Evolutionary conservation across 306 rosid species (phyloP).

Genomic region (Trifolium subterraneum): DNA sequence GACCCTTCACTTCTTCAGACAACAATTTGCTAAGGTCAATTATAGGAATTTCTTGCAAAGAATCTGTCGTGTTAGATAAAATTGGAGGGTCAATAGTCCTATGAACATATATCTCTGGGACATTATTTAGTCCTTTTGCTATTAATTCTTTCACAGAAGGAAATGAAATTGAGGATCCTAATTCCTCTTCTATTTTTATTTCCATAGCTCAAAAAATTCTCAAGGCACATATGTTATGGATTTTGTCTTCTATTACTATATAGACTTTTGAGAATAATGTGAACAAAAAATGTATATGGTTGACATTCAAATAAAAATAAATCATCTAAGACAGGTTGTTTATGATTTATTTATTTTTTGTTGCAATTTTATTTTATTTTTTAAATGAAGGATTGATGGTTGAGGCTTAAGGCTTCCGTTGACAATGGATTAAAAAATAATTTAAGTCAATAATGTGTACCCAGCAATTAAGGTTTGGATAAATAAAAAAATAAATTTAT

Average conservation of each 20-base stretch:
- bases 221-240: not conserved
- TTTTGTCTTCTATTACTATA: not conserved
- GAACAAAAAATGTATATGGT: not conserved
- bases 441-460: not conserved
- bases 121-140: not conserved
- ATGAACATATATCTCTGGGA: slow-evolving; percentile 5
- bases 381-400: not conserved
- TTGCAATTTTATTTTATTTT: not conserved
- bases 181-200: not conserved
- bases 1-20: slow-evolving; percentile 20
- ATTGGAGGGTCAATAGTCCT: not conserved
- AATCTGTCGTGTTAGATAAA: not conserved
- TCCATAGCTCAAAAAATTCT: slow-evolving; percentile 9
- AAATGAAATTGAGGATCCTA: not conserved
- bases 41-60: slow-evolving; percentile 47
- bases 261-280: not conserved
- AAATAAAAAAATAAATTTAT: not conserved
- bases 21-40: slow-evolving; percentile 50
- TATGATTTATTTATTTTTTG: not conserved
- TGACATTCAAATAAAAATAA: not conserved
- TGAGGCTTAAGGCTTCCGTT: not conserved
- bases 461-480: not conserved
- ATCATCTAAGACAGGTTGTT: not conserved
- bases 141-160: not conserved
- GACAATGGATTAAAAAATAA: slow-evolving; percentile 9